These are phyloP conservation scores for Colletotrichum paranaense DNA, from an alignment of 2,329 filamentous ascomycete species.

Conservation along the genomic window DNA sequence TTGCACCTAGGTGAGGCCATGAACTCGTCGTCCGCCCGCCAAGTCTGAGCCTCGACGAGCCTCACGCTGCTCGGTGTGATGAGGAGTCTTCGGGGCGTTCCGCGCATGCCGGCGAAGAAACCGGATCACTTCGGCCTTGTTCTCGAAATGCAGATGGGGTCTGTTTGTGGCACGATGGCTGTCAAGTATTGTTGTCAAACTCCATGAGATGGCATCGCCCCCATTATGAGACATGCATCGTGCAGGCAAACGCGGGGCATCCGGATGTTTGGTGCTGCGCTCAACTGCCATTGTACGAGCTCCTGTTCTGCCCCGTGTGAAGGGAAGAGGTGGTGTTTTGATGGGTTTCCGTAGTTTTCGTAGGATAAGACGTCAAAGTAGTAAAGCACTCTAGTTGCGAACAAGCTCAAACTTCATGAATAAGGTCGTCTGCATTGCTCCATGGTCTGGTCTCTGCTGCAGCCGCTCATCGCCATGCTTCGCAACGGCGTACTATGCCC, in stretches of 20 bases:
- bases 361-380: conserved; percentile 13
- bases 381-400: not conserved
- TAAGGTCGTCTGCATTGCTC: conserved; percentile 1
- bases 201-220: not conserved
- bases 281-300: not conserved
- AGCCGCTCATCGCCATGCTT: conserved; percentile 4
- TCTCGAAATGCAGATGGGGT: not conserved
- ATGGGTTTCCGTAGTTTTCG: not conserved
- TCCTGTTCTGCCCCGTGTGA: not conserved
- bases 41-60: conserved; percentile 11
- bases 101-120: not conserved
- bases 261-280: not conserved
- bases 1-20: conserved; percentile 10
- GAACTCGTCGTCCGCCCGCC: conserved; percentile 5
- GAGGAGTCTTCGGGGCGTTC: not conserved
- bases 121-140: not conserved
- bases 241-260: not conserved
- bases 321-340: not conserved
- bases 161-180: not conserved
- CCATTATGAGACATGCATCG: not conserved
- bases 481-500: conserved; percentile 13
- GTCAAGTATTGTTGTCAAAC: not conserved
- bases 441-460: not conserved
- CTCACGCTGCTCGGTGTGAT: not conserved
- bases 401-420: not conserved